Evolutionary conservation across 352 stramenopile genomes (phyloP).

Genomic region (Globisporangium abappressorium): DNA sequence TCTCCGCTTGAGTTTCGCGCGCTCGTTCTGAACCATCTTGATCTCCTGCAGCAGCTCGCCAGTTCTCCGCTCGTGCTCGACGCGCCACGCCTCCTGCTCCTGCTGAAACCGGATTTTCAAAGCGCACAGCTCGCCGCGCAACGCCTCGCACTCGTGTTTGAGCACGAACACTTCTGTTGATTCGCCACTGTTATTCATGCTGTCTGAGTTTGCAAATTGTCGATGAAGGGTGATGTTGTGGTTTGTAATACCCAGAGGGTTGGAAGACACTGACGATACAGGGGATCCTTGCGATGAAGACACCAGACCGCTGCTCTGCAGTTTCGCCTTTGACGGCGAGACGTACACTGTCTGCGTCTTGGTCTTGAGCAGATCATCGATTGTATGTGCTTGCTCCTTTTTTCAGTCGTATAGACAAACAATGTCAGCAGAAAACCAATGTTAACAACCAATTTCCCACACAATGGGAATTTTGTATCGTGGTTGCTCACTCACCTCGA

Average conservation of each 20-base stretch:
- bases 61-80: slow-evolving; percentile 31
- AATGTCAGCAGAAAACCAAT: neutral
- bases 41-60: slow-evolving; percentile 41
- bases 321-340: slow-evolving; percentile 29
- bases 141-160: slow-evolving; percentile 27
- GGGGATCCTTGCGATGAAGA: slow-evolving; percentile 4
- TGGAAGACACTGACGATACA: slow-evolving; percentile 11
- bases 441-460: slow-evolving; percentile 6
- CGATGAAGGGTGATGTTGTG: neutral
- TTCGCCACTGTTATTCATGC: slow-evolving; percentile 4
- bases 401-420: neutral
- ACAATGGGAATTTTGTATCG: neutral
- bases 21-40: slow-evolving; percentile 39
- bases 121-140: slow-evolving; percentile 25
- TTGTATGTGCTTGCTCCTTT: slow-evolving; percentile 73
- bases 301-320: neutral
- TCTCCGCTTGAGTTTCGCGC: slow-evolving; percentile 35
- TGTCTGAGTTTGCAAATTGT: neutral
- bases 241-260: neutral
- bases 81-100: slow-evolving; percentile 27
- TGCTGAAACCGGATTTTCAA: slow-evolving; percentile 22
- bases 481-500: slow-evolving; percentile 44
- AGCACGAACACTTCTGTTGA: slow-evolving; percentile 18
- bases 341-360: slow-evolving; percentile 35
- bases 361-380: slow-evolving; percentile 62